phyloP scores from a whole-genome alignment of 139 green algal species.

The Haematococcus lacustris region DNA sequence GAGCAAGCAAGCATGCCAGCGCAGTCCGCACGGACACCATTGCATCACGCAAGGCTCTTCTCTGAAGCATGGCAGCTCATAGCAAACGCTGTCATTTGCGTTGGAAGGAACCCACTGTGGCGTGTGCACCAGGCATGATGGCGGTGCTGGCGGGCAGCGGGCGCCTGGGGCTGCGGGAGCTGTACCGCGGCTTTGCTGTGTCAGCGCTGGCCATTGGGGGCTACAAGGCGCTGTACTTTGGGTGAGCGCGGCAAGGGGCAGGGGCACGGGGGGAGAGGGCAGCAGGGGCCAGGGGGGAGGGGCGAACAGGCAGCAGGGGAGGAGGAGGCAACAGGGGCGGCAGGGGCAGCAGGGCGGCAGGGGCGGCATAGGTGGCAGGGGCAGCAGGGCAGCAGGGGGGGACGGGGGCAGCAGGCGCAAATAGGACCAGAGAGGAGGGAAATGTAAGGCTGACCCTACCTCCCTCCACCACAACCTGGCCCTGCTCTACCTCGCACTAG shows the following conservation, averaged over 20 bases:
- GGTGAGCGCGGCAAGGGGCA: slow-evolving; percentile 1
- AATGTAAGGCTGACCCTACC: neutral
- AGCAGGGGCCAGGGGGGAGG: too few species aligned
- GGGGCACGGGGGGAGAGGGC: too few species aligned
- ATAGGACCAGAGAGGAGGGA: neutral
- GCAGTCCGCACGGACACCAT: too few species aligned
- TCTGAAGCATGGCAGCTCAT: too few species aligned
- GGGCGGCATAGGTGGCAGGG: neutral
- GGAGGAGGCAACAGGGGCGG: neutral
- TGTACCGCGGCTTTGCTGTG: slow-evolving; percentile 34
- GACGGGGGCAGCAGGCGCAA: too few species aligned
- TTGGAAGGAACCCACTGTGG: too few species aligned
- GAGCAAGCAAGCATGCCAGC: too few species aligned
- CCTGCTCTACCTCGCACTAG: neutral
- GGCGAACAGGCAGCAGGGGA: too few species aligned
- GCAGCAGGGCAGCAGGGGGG: neutral
- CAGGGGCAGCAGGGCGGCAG: neutral
- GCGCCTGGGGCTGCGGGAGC: slow-evolving; percentile 8
- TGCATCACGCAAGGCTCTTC: too few species aligned
- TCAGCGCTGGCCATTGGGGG: slow-evolving; percentile 19
- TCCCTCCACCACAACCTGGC: neutral
- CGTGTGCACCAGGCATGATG: slow-evolving; percentile 1
- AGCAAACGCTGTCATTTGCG: too few species aligned
- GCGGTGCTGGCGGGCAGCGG: neutral
- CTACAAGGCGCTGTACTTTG: slow-evolving; percentile 50